A percentile compares a stretch with the other conserved stretches of the same genome.
Conservation (phyloP, 768 basidiomycete species). For the Amanita pseudoporphyria region DNA sequence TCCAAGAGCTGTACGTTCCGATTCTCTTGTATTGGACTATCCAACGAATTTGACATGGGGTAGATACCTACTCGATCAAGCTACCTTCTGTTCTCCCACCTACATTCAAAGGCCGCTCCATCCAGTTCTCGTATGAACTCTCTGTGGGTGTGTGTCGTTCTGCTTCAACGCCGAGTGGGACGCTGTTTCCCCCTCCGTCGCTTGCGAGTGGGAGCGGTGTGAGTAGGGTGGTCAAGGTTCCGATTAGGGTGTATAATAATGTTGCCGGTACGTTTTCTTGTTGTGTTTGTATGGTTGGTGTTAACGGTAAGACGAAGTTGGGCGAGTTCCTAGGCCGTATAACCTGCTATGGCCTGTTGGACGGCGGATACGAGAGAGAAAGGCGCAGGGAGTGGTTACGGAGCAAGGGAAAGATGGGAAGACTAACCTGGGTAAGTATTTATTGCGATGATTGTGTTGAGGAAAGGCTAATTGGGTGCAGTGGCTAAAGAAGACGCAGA, state of each 20-base stretch:
- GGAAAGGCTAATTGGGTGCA: neutral
- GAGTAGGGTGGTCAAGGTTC: conserved; percentile 82
- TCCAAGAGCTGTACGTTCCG: conserved; percentile 64
- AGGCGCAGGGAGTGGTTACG: neutral
- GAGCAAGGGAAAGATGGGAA: neutral
- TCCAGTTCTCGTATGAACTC: conserved; percentile 85
- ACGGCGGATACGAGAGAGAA: conserved; percentile 1
- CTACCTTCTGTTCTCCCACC: conserved; percentile 83
- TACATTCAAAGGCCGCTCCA: conserved; percentile 75
- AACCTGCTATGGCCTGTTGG: conserved; percentile 77
- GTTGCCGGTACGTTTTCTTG: conserved; percentile 46
- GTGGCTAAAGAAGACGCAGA: neutral
- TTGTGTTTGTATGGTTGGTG: neutral
- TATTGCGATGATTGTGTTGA: too few species aligned
- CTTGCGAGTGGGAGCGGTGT: conserved; percentile 34
- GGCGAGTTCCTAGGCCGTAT: conserved; percentile 52
- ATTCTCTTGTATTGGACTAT: neutral
- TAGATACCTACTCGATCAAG: conserved; percentile 72
- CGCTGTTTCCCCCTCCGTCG: neutral
- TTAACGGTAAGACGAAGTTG: conserved; percentile 26
- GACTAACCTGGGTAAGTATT: neutral
- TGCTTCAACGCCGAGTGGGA: conserved; percentile 15
- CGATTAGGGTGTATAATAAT: conserved; percentile 84
- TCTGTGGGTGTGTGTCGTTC: conserved; percentile 82
- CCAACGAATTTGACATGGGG: conserved; percentile 4